Evolutionary conservation across 1,284 basidiomycete species (phyloP).

Genomic region (Puccinia triticina): DNA sequence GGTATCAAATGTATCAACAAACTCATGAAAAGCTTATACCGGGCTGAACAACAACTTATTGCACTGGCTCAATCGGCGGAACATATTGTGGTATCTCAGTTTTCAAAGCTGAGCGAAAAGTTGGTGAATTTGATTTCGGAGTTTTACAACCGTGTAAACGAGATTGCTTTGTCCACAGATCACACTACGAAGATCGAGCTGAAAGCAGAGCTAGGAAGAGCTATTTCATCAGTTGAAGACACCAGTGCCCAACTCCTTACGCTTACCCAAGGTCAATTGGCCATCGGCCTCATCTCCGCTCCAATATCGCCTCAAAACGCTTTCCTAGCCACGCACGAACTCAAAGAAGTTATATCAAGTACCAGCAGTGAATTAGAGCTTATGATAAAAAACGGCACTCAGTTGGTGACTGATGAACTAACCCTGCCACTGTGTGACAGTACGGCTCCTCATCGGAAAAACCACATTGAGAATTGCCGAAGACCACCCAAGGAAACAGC

Average conservation of each 20-base stretch:
- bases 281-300: not conserved
- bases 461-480: constrained; percentile 14
- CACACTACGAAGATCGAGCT: not conserved
- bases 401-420: constrained; percentile 10
- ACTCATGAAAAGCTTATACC: constrained; percentile 17
- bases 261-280: constrained; percentile 23
- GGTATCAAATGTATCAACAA: constrained; percentile 24
- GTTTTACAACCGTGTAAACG: constrained; percentile 31
- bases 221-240: not conserved
- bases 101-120: constrained; percentile 19
- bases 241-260: not conserved
- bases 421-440: constrained; percentile 12
- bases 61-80: constrained; percentile 7
- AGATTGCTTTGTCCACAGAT: constrained; percentile 15
- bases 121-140: constrained; percentile 30
- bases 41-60: constrained; percentile 34
- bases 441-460: not conserved
- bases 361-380: constrained; percentile 25
- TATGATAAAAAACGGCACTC: constrained; percentile 8
- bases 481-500: constrained; percentile 12
- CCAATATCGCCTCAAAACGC: not conserved
- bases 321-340: not conserved
- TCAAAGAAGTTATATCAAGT: constrained; percentile 19
- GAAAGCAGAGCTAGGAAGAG: not conserved
- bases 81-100: not conserved